Conservation (phyloP, 352 stramenopile species). For the Lagenidium giganteum region DNA sequence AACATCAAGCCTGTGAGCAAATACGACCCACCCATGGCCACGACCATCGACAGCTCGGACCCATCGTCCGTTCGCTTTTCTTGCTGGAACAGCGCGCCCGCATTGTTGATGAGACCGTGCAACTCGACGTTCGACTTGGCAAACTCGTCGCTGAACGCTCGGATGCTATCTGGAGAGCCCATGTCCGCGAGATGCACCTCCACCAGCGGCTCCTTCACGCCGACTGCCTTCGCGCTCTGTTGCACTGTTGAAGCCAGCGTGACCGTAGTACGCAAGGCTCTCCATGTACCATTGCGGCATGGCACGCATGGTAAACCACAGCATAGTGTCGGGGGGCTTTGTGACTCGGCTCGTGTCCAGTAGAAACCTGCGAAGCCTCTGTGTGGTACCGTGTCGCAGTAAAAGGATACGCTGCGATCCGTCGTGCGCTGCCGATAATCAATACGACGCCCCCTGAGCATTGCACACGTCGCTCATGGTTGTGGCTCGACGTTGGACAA, state of each 20-base stretch:
- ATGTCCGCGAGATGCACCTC: slow-evolving; percentile 42
- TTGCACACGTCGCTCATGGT: too few species aligned
- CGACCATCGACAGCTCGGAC: slow-evolving; percentile 34
- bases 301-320: slow-evolving; percentile 32
- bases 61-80: slow-evolving; percentile 23
- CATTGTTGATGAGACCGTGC: slow-evolving; percentile 48
- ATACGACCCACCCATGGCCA: slow-evolving; percentile 35
- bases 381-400: too few species aligned
- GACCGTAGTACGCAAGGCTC: slow-evolving; percentile 26
- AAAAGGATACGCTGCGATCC: too few species aligned
- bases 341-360: too few species aligned
- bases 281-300: slow-evolving; percentile 38
- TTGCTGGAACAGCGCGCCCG: slow-evolving; percentile 32
- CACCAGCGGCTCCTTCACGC: slow-evolving; percentile 23
- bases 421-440: too few species aligned
- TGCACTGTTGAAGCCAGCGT: slow-evolving; percentile 24
- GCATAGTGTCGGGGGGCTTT: too few species aligned
- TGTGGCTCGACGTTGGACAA: too few species aligned
- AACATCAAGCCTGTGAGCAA: slow-evolving; percentile 40
- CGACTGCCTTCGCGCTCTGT: slow-evolving; percentile 18
- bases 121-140: slow-evolving; percentile 14
- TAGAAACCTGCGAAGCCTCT: too few species aligned
- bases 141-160: slow-evolving; percentile 26
- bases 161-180: slow-evolving; percentile 34
- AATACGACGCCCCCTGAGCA: too few species aligned